These are phyloP conservation scores for Cladochytrium replicatum DNA, from an alignment of 192 early-diverging fungal species.

Conservation along the genomic window DNA sequence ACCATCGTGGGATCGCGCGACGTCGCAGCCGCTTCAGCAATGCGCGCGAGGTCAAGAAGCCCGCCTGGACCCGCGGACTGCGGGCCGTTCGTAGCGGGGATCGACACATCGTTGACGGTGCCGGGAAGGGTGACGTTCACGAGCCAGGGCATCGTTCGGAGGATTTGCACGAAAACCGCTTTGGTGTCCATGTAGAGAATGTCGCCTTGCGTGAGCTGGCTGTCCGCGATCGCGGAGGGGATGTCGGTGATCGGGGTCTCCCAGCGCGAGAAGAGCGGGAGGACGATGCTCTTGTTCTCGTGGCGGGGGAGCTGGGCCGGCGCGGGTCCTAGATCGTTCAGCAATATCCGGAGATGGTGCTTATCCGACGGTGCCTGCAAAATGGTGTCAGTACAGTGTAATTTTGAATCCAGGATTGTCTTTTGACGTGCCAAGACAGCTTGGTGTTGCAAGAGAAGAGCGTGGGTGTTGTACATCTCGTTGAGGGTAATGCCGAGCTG, in stretches of 20 bases:
- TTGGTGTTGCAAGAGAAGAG: conserved; percentile 69
- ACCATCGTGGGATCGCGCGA: conserved; percentile 80
- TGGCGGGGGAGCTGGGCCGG: conserved; percentile 67
- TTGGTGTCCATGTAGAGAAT: conserved; percentile 95
- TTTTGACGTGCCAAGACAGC: conserved; percentile 55
- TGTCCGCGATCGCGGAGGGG: conserved; percentile 53
- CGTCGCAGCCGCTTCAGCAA: conserved; percentile 79
- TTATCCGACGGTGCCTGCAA: conserved; percentile 60
- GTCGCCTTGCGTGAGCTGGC: conserved; percentile 85
- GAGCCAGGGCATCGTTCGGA: conserved; percentile 77
- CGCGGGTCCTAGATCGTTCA: conserved; percentile 67
- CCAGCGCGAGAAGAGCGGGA: conserved; percentile 74
- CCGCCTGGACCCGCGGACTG: conserved; percentile 22
- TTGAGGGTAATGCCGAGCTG: conserved; percentile 82
- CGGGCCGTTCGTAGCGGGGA: conserved; percentile 1
- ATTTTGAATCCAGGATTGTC: conserved; percentile 1
- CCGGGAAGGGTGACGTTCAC: conserved; percentile 11
- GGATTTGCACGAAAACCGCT: conserved; percentile 83
- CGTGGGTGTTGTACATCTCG: conserved; percentile 89
- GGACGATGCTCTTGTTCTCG: conserved; percentile 62
- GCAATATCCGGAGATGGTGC: conserved; percentile 64
- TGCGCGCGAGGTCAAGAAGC: conserved; percentile 59
- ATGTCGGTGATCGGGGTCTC: conserved; percentile 69
- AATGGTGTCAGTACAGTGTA: too few species aligned
- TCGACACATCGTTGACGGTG: conserved; percentile 32